Evolutionary conservation across 495 filamentous ascomycete species (phyloP).

Genomic region (Neurospora tetrasperma): DNA sequence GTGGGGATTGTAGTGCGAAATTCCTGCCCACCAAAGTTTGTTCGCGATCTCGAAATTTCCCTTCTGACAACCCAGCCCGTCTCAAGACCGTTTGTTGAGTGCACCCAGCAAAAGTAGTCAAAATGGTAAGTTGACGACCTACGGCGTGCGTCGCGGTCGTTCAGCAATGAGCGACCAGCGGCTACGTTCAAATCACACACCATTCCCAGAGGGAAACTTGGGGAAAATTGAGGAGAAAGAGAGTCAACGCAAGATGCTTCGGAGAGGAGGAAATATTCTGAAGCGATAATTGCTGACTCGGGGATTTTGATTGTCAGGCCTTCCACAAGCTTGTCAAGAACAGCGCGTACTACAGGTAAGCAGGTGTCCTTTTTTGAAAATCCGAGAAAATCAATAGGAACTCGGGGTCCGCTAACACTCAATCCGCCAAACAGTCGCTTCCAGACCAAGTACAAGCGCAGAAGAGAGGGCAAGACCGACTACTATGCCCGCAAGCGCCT

Average conservation of each 20-base stretch:
- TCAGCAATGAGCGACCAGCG: not conserved
- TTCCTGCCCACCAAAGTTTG: slow-evolving; percentile 26
- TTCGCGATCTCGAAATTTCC: slow-evolving; percentile 16
- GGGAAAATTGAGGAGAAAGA: slow-evolving; percentile 11
- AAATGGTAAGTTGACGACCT: slow-evolving; percentile 45
- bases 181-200: slow-evolving; percentile 3
- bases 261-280: slow-evolving; percentile 57
- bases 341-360: slow-evolving; percentile 94
- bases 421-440: slow-evolving; percentile 57
- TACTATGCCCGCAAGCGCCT: slow-evolving; percentile 99
- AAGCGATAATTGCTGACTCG: slow-evolving; percentile 99
- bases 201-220: not conserved
- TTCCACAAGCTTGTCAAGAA: slow-evolving; percentile 96
- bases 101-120: slow-evolving; percentile 39
- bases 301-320: slow-evolving; percentile 50
- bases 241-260: slow-evolving; percentile 98
- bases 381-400: not conserved
- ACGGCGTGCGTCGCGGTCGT: not conserved
- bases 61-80: slow-evolving; percentile 22
- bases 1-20: slow-evolving; percentile 24
- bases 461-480: slow-evolving; percentile 95
- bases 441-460: slow-evolving; percentile 99
- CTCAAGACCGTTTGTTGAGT: slow-evolving; percentile 17
- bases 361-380: slow-evolving; percentile 4
- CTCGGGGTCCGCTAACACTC: slow-evolving; percentile 6